Evolutionary conservation across 1,284 basidiomycete species (phyloP).

Genomic region (Rhodotorula sp.): DNA sequence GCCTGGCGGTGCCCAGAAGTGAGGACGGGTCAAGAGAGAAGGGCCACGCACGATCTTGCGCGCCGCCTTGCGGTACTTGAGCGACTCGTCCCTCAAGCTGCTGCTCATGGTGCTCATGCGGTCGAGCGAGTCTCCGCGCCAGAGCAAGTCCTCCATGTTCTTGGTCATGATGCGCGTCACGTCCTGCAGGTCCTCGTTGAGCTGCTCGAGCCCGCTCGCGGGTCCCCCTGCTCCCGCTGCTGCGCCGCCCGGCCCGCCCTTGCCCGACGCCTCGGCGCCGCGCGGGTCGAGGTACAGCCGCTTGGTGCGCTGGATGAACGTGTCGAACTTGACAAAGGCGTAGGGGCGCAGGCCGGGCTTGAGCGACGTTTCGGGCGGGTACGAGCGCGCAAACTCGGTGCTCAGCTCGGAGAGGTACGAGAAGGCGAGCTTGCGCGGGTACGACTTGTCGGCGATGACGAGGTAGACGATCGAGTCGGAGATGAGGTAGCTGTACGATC

Average conservation of each 20-base stretch:
- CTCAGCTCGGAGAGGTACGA: conserved; percentile 95
- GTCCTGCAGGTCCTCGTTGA: conserved; percentile 96
- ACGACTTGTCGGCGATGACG: conserved; percentile 93
- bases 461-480: conserved; percentile 90
- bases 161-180: conserved; percentile 99
- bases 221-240: not conserved
- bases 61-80: conserved; percentile 95
- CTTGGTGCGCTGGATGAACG: conserved; percentile 97
- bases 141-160: conserved; percentile 99
- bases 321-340: conserved; percentile 95
- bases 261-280: conserved; percentile 64
- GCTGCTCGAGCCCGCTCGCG: conserved; percentile 63
- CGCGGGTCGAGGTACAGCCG: conserved; percentile 92
- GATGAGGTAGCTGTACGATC: conserved; percentile 78
- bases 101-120: conserved; percentile 98
- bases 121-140: conserved; percentile 95
- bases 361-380: conserved; percentile 44
- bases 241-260: not conserved
- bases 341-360: conserved; percentile 65
- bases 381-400: conserved; percentile 73
- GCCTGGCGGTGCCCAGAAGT: not conserved
- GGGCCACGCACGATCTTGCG: conserved; percentile 66
- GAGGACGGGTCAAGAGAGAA: not conserved
- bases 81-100: conserved; percentile 92
- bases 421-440: conserved; percentile 96